These are phyloP conservation scores for Fusarium gaditjirri DNA, from an alignment of 2,329 filamentous ascomycete species.

Conservation along the genomic window DNA sequence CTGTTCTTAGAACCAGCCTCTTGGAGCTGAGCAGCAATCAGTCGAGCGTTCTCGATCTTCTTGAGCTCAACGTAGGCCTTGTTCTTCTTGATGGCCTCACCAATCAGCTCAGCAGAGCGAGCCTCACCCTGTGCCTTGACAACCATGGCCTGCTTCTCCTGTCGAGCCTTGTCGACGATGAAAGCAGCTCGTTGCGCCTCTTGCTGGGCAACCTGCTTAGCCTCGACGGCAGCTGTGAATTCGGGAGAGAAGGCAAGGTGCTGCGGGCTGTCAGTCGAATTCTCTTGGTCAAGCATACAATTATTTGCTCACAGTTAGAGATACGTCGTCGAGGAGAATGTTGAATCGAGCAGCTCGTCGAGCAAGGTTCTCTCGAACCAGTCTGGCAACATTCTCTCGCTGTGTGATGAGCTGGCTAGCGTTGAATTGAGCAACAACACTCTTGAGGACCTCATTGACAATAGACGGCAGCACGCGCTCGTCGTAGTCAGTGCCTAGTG, in stretches of 20 bases:
- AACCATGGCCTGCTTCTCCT: constrained; percentile 99
- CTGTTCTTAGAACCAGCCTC: constrained; percentile 90
- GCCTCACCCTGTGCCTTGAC: constrained; percentile 99
- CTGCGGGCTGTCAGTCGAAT: constrained; percentile 50
- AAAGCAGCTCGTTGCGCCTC: constrained; percentile 98
- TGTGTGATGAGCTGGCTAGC: constrained; percentile 98
- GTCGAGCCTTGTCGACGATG: constrained; percentile 96
- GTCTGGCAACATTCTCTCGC: constrained; percentile 91
- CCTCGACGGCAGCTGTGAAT: constrained; percentile 78
- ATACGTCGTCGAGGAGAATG: constrained; percentile 97
- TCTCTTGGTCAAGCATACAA: neutral
- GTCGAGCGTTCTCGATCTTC: constrained; percentile 95
- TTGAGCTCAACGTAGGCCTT: constrained; percentile 96
- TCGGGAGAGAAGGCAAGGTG: constrained; percentile 79
- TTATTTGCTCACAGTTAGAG: constrained; percentile 78
- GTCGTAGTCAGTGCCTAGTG: constrained; percentile 94
- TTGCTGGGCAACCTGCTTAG: constrained; percentile 83
- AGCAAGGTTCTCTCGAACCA: constrained; percentile 93
- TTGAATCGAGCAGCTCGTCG: constrained; percentile 95
- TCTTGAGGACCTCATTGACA: constrained; percentile 98
- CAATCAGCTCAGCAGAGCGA: constrained; percentile 95
- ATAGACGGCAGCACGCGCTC: constrained; percentile 97
- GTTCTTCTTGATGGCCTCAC: constrained; percentile 99
- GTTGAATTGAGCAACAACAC: constrained; percentile 98
- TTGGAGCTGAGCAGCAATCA: constrained; percentile 88